Percentiles rank a stretch among this genome's conserved stretches.
Evolutionary conservation across 805 yeast genomes (phyloP).

Genomic region (Blastobotrys mokoenaii): DNA sequence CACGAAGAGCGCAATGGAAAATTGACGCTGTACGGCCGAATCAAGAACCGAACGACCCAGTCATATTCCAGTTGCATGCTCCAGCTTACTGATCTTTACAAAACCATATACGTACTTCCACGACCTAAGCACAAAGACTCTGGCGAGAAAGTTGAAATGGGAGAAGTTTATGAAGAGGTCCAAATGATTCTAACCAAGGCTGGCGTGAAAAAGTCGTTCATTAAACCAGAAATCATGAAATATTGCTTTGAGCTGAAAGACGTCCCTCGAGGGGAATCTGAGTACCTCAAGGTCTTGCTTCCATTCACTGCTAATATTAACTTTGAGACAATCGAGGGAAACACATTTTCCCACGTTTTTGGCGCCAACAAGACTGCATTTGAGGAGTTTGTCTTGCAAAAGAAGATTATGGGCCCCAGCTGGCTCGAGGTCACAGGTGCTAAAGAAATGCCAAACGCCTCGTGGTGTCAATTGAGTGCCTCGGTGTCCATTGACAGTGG

Average conservation of each 20-base stretch:
- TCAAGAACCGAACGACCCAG: conserved; percentile 41
- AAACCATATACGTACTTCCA: conserved; percentile 70
- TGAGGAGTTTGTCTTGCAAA: conserved; percentile 76
- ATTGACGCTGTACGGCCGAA: conserved; percentile 73
- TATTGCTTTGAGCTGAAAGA: conserved; percentile 84
- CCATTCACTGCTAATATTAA: conserved; percentile 42
- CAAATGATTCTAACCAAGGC: conserved; percentile 53
- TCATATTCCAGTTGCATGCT: conserved; percentile 61
- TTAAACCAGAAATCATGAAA: conserved; percentile 64
- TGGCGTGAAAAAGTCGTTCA: conserved; percentile 53
- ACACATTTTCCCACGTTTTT: conserved; percentile 68
- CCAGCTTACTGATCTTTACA: conserved; percentile 58
- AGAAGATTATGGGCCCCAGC: conserved; percentile 93
- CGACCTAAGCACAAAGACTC: conserved; percentile 40
- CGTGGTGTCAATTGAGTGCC: conserved; percentile 78
- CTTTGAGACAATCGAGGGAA: conserved; percentile 64
- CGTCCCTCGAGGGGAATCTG: conserved; percentile 61
- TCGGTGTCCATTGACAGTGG: conserved; percentile 33
- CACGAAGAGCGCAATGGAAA: conserved; percentile 67
- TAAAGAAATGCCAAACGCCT: conserved; percentile 51
- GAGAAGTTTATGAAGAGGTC: conserved; percentile 74
- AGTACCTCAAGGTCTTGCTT: conserved; percentile 67
- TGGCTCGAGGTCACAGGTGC: conserved; percentile 75
- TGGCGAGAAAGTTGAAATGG: conserved; percentile 34
- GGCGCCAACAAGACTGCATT: conserved; percentile 69